Conservation (phyloP, 1,284 basidiomycete species). For the Pterula multifida region DNA sequence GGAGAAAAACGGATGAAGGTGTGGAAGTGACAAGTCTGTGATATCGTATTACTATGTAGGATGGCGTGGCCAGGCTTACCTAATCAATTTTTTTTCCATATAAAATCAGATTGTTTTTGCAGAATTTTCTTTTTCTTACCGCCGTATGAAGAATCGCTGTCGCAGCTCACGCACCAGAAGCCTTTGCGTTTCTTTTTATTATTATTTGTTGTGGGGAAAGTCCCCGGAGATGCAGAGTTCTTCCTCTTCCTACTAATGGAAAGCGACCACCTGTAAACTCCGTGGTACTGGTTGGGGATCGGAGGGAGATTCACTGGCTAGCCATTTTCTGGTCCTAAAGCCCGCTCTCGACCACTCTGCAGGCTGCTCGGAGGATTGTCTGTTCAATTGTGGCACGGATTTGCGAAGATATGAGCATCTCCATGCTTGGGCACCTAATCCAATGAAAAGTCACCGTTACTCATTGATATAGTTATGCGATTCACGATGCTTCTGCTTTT, state of each 20-base stretch:
- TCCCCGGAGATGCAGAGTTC: slow-evolving; percentile 77
- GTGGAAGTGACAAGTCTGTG: background rate
- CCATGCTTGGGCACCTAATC: slow-evolving; percentile 28
- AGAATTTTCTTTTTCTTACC: slow-evolving; percentile 19
- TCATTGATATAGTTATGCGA: slow-evolving; percentile 84
- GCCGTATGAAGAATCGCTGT: slow-evolving; percentile 72
- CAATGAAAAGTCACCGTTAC: slow-evolving; percentile 44
- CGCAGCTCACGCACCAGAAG: slow-evolving; percentile 68
- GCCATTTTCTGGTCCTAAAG: slow-evolving; percentile 15
- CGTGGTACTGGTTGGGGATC: slow-evolving; percentile 40
- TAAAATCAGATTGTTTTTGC: too few species aligned
- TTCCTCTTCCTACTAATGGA: slow-evolving; percentile 42
- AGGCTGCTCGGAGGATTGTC: slow-evolving; percentile 24
- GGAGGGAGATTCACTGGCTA: slow-evolving; percentile 17
- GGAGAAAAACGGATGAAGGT: background rate
- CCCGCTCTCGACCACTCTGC: slow-evolving; percentile 48
- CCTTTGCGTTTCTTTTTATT: slow-evolving; percentile 25
- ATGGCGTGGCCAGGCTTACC: background rate
- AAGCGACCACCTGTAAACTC: slow-evolving; percentile 62
- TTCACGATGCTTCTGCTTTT: slow-evolving; percentile 41
- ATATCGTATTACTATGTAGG: too few species aligned
- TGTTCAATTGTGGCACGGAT: slow-evolving; percentile 26
- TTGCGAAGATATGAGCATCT: slow-evolving; percentile 70
- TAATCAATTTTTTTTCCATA: background rate
- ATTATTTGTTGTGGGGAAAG: slow-evolving; percentile 71